Conservation (phyloP, 1,139 yeast species). For the Candida sp. region DNA sequence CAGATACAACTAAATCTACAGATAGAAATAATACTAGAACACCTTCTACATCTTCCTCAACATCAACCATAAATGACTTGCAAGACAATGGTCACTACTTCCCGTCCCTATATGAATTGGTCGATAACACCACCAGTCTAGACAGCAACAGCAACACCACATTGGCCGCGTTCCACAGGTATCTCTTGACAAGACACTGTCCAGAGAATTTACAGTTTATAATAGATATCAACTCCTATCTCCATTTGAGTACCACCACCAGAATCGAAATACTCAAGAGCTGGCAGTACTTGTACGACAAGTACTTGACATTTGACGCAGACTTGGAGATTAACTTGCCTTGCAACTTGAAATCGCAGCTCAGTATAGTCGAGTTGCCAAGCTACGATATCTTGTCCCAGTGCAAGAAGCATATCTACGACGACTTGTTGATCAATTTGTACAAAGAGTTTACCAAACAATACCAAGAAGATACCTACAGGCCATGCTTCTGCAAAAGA, state of each 20-base stretch:
- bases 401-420: slow-evolving; percentile 14
- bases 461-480: background rate
- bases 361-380: slow-evolving; percentile 10
- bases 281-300: slow-evolving; percentile 16
- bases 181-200: slow-evolving; percentile 16
- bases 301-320: slow-evolving; percentile 14
- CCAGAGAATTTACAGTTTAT: slow-evolving; percentile 18
- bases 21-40: slow-evolving; percentile 4
- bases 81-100: background rate
- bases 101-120: slow-evolving; percentile 2
- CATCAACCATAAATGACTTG: background rate
- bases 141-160: background rate
- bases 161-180: slow-evolving; percentile 10
- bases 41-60: slow-evolving; percentile 6
- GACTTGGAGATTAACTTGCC: slow-evolving; percentile 18
- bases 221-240: slow-evolving; percentile 13
- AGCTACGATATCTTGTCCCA: slow-evolving; percentile 6
- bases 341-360: slow-evolving; percentile 9
- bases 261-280: slow-evolving; percentile 1
- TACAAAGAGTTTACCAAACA: slow-evolving; percentile 15
- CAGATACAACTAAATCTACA: slow-evolving; percentile 3
- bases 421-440: slow-evolving; percentile 15
- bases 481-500: background rate
- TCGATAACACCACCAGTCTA: background rate
- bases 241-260: slow-evolving; percentile 8